Base-by-base conservation (phyloP, 805 yeast species). In the Komagataella pseudopastoris region DNA sequence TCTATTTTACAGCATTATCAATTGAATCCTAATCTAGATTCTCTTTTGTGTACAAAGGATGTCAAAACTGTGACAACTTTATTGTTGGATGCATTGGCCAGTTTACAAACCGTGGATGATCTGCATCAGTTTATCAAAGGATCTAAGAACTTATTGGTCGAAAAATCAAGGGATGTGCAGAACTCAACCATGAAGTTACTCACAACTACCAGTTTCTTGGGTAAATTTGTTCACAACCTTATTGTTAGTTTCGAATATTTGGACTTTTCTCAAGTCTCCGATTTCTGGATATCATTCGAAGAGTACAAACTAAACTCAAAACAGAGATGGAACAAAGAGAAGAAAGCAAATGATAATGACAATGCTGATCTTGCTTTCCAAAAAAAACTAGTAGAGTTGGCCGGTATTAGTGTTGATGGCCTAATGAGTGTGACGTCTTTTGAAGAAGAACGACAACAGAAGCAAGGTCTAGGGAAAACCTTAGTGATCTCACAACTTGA, bases 401-500 rank as follows among this genome's bases (percentile, higher is more conserved):
- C 39, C 4, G 20, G 23, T n/a, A 12, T 44, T 7, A 44, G 23
- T 18, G 16, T 44, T 6, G 23, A 44, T 44, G 46, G 46, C 18
- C 10, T 18, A 12, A 17, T 44, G 23, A 44, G 12, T 45, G n/a
- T 45, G 6, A 18, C 47, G 10, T 30, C 39, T 10, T 30, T 30
- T 30, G 12, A 12, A 10, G 39, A 30, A 30, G 22, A 6, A 6
- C 12, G 6, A 10, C 46, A 8, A 10, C 39, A 30, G 39, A 30
- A 30, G 10, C 10, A 52, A 4, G 14, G 44, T 6, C 30, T 47
- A 6, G 54, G 53, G 3, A 57, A 64, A 3, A 52, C 68, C 6
- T 52, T 67, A 1, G 66, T 77, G 5, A 61, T 78, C 1, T 75
- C 85, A 1, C 76, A 76, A 50, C 69, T 71, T 44, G 85, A 79